Conservation (phyloP, 1,284 basidiomycete genomes). For the Meripilus lineatus region DNA sequence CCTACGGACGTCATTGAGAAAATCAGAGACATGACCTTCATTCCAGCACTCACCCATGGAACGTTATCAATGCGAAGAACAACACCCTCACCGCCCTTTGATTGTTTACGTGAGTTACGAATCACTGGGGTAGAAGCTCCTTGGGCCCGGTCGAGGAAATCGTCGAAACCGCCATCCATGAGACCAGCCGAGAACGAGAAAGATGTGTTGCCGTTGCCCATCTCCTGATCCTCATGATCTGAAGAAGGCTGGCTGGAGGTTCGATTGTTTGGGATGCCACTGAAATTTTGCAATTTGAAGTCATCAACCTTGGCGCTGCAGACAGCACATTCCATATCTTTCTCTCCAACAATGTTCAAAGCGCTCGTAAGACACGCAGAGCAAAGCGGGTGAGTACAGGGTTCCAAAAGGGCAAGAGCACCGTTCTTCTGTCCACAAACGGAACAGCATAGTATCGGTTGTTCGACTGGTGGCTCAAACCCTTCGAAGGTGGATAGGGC, state of each 20-base stretch:
- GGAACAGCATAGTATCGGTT: constrained; percentile 33
- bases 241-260: constrained; percentile 8
- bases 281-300: constrained; percentile 47
- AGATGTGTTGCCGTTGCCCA: too few species aligned
- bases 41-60: constrained; percentile 71
- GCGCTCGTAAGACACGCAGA: constrained; percentile 76
- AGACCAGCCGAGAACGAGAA: constrained; percentile 18
- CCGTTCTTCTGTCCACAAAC: constrained; percentile 44
- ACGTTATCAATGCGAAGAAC: constrained; percentile 81
- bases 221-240: constrained; percentile 17
- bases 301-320: constrained; percentile 64
- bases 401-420: constrained; percentile 59
- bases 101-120: constrained; percentile 4
- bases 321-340: constrained; percentile 76
- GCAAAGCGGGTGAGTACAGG: constrained; percentile 71
- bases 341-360: constrained; percentile 80
- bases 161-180: constrained; percentile 17
- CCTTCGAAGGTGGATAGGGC: constrained; percentile 12
- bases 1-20: constrained; percentile 40
- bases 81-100: constrained; percentile 35
- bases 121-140: constrained; percentile 27
- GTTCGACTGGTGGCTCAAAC: constrained; percentile 15
- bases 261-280: constrained; percentile 5
- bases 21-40: too few species aligned
- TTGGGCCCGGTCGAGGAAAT: constrained; percentile 27